Evolutionary conservation across 306 rosid genomes (phyloP).

Genomic region (Leucaena leucocephala): DNA sequence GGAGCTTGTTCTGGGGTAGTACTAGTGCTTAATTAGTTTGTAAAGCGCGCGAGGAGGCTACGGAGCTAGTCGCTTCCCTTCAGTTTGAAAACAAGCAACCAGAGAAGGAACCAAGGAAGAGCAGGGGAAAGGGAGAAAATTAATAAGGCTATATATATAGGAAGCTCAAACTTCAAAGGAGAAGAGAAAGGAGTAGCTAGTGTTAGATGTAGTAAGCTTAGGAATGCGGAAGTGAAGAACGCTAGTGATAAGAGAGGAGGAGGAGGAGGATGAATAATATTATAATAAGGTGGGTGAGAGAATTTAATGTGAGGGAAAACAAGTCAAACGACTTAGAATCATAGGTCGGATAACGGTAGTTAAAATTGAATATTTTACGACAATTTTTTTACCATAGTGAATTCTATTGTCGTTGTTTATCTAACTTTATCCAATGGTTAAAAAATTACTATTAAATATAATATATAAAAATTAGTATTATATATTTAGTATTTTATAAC

Average conservation of each 20-base stretch:
- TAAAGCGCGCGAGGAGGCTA: not conserved
- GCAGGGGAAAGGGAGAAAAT: not conserved
- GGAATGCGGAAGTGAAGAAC: constrained; percentile 54
- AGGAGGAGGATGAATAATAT: no score
- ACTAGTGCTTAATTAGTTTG: not conserved
- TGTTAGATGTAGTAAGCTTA: constrained; percentile 36
- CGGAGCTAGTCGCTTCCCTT: constrained; percentile 5
- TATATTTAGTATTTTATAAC: no score
- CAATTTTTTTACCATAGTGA: no score
- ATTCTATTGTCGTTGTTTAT: no score
- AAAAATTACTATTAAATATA: no score
- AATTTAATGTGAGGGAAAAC: no score
- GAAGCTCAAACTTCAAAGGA: not conserved
- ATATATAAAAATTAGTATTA: no score
- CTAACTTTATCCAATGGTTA: no score
- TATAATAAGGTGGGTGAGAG: no score
- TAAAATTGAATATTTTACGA: no score
- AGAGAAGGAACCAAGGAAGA: not conserved
- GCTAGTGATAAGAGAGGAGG: constrained; percentile 74
- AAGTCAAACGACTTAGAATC: no score
- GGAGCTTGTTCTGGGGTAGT: constrained; percentile 10
- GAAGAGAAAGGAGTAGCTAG: constrained; percentile 28
- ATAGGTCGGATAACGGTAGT: no score
- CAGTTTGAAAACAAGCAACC: constrained; percentile 18
- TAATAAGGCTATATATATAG: constrained; percentile 1